Conservation (phyloP, 1,284 basidiomycete species). For the Rhodotorula sp. region DNA sequence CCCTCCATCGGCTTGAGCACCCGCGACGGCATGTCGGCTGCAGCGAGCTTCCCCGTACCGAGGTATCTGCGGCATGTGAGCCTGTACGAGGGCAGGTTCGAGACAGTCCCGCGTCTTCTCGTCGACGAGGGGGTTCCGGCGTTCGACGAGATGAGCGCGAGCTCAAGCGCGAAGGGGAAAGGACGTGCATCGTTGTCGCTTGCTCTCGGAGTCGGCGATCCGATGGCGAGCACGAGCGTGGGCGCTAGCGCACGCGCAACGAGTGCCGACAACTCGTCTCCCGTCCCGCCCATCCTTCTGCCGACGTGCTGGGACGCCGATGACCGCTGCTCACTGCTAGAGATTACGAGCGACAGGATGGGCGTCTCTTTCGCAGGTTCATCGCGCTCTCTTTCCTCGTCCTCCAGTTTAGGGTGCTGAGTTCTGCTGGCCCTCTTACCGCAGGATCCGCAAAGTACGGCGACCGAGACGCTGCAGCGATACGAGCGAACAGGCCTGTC, state of each 20-base stretch:
- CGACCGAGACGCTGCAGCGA: constrained; percentile 77
- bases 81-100: constrained; percentile 18
- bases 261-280: no score
- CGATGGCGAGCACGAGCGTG: background rate
- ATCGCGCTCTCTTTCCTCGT: background rate
- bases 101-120: constrained; percentile 16
- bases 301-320: constrained; percentile 75
- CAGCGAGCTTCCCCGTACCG: constrained; percentile 23
- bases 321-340: constrained; percentile 60
- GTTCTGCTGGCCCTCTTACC: background rate
- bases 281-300: constrained; percentile 50
- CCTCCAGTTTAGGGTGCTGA: background rate
- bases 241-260: background rate
- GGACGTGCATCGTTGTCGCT: background rate
- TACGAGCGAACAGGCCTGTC: constrained; percentile 68
- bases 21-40: background rate
- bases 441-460: constrained; percentile 51
- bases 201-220: background rate
- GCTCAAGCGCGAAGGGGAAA: background rate
- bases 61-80: constrained; percentile 26
- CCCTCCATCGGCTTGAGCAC: constrained; percentile 4
- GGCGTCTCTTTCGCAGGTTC: constrained; percentile 60
- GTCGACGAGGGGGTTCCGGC: background rate
- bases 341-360: constrained; percentile 64
- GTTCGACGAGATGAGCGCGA: background rate